These are phyloP conservation scores for Fusarium globosum DNA, from an alignment of 2,329 filamentous ascomycete genomes.

Conservation along the genomic window DNA sequence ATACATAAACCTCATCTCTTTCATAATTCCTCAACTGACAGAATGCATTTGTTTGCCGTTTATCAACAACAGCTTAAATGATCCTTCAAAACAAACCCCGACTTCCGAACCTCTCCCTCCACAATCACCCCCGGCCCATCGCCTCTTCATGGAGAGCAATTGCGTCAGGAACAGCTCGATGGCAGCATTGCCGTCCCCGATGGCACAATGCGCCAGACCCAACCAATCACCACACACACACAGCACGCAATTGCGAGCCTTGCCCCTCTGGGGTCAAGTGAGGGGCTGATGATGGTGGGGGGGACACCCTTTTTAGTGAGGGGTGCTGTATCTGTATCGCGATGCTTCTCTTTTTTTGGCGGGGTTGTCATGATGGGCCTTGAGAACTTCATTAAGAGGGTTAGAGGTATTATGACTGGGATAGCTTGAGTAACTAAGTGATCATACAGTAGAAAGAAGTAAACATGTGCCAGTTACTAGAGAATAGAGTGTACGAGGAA, in stretches of 20 bases:
- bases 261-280: constrained; percentile 42
- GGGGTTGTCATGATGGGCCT: constrained; percentile 28
- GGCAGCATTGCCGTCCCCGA: constrained; percentile 41
- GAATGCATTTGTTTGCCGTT: background rate
- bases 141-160: constrained; percentile 29
- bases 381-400: background rate
- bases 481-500: background rate
- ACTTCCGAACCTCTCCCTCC: constrained; percentile 26
- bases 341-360: constrained; percentile 12
- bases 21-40: too few species aligned
- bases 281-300: constrained; percentile 37
- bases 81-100: constrained; percentile 16
- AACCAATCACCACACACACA: constrained; percentile 30
- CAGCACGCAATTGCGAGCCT: constrained; percentile 45
- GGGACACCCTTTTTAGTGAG: constrained; percentile 13
- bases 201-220: constrained; percentile 38
- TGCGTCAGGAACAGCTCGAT: constrained; percentile 44
- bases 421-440: background rate
- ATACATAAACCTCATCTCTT: too few species aligned
- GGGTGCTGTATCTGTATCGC: constrained; percentile 5
- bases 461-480: too few species aligned
- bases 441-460: accelerated
- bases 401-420: background rate
- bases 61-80: background rate
- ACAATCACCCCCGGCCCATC: constrained; percentile 27